Evolutionary conservation across 495 filamentous ascomycete species (phyloP).

Genomic region (Penicillium pancosmium): DNA sequence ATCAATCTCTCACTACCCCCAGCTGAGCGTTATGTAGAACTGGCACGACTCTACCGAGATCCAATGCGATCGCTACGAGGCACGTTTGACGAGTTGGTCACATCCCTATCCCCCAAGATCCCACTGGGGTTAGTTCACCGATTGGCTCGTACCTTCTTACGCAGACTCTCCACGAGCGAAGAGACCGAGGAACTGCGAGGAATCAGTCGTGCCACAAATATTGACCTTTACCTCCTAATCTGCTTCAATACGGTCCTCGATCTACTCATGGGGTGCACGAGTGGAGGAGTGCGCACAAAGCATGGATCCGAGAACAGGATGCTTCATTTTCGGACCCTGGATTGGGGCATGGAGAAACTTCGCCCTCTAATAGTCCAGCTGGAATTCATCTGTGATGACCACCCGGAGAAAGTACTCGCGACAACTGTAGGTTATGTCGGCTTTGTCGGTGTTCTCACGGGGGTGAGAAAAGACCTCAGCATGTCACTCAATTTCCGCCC

Average conservation of each 20-base stretch:
- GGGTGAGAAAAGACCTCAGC: slow-evolving; percentile 57
- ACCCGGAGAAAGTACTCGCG: slow-evolving; percentile 50
- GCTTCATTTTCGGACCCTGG: slow-evolving; percentile 68
- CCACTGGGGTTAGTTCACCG: slow-evolving; percentile 33
- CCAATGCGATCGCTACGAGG: slow-evolving; percentile 41
- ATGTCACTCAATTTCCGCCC: slow-evolving; percentile 67
- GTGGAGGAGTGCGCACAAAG: slow-evolving; percentile 49
- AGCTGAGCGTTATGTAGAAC: slow-evolving; percentile 51
- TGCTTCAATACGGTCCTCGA: slow-evolving; percentile 66
- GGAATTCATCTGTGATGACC: slow-evolving; percentile 50
- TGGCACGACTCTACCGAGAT: slow-evolving; percentile 48
- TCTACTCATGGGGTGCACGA: slow-evolving; percentile 67
- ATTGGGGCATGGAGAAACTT: slow-evolving; percentile 67
- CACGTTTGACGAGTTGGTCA: slow-evolving; percentile 53
- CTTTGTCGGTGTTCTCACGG: slow-evolving; percentile 65
- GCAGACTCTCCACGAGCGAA: slow-evolving; percentile 54
- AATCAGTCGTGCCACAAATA: slow-evolving; percentile 53
- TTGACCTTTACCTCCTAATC: slow-evolving; percentile 62
- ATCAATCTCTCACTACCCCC: slow-evolving; percentile 65
- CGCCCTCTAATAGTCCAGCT: slow-evolving; percentile 59
- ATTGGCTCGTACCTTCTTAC: slow-evolving; percentile 47
- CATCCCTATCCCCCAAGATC: slow-evolving; percentile 25
- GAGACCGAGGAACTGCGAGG: slow-evolving; percentile 65
- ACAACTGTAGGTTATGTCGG: slow-evolving; percentile 64
- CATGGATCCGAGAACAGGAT: slow-evolving; percentile 36